phyloP scores from a whole-genome alignment of 2,329 filamentous ascomycete genomes.

The Furcasterigmium sp. region DNA sequence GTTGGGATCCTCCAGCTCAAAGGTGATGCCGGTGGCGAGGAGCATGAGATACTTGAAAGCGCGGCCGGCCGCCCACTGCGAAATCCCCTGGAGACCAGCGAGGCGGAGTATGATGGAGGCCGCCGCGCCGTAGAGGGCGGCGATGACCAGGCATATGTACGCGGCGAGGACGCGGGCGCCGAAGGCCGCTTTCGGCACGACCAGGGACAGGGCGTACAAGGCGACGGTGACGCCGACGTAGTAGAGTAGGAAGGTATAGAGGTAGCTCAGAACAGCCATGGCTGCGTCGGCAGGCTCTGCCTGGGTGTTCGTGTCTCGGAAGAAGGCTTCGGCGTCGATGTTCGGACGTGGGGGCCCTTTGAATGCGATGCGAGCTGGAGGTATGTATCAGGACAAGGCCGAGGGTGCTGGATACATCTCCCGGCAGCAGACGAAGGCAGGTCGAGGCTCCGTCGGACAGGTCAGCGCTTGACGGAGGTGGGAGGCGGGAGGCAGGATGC shows the following conservation, averaged over 20 bases:
- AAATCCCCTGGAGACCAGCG: constrained; percentile 65
- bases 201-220: constrained; percentile 59
- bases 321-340: background rate
- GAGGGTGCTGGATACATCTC: background rate
- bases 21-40: constrained; percentile 69
- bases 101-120: constrained; percentile 67
- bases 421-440: no score
- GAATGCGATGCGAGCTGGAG: no score
- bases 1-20: constrained; percentile 65
- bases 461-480: no score
- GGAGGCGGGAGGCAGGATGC: background rate
- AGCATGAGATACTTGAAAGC: constrained; percentile 77
- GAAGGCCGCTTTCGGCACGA: constrained; percentile 58
- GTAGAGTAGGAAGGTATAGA: constrained; percentile 42
- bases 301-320: no score
- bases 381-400: background rate
- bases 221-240: constrained; percentile 45
- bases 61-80: constrained; percentile 80
- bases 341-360: background rate
- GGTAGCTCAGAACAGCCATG: constrained; percentile 32
- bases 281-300: background rate
- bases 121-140: constrained; percentile 68
- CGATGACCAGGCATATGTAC: constrained; percentile 56
- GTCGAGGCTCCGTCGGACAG: no score
- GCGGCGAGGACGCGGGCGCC: constrained; percentile 62